Base-by-base conservation (phyloP, 371 early-diverging fungal genomes). In the Syncephalastrum racemosum region DNA sequence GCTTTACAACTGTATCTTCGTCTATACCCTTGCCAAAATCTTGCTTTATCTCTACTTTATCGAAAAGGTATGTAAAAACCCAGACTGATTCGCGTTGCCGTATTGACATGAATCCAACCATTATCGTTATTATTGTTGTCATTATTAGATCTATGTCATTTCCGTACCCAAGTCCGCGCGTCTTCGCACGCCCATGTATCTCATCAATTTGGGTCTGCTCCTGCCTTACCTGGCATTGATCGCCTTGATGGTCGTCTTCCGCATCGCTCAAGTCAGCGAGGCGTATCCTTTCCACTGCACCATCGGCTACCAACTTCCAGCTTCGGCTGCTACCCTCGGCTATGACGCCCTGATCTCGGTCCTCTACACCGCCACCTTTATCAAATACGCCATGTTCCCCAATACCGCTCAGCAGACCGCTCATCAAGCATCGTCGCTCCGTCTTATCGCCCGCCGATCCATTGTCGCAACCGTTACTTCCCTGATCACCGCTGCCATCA, bases 31-130 rank as follows among this genome's bases (percentile, higher is more conserved):
- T 7, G 56, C 76, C 20, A 83, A 81, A 56, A 56, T 71, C n/a
- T 46, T 72, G 7, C 66, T 83, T 0, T 81, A 71, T 59, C 67
- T 81, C 16, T 81, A 81, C 57, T 75, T 79, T 27, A 79, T 77
- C 54, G 82, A 83, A 70, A 83, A 81, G 75, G 81, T 77, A 71
- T 53, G 52, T n/a, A 40, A 53, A 50, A 10, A 19, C 44, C 2
- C 0, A 31, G 36, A 2, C 36, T 8, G 5, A 8, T 31, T 20
- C 46, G 43, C 24, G 24, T 12, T 23, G 46, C 14, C 19, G 63
- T 50, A 62, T 64, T 41, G 68, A 67, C 39, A 40, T 44, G 42
- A 50, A 24, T 25, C 31, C 15, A 12, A 53, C 41, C 14, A 25
- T 50, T 5, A 27, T 31, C n/a, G n/a, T n/a, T n/a, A n/a, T n/a